Evolutionary conservation across 1,284 basidiomycete species (phyloP).

Genomic region (Flammula alnicola): DNA sequence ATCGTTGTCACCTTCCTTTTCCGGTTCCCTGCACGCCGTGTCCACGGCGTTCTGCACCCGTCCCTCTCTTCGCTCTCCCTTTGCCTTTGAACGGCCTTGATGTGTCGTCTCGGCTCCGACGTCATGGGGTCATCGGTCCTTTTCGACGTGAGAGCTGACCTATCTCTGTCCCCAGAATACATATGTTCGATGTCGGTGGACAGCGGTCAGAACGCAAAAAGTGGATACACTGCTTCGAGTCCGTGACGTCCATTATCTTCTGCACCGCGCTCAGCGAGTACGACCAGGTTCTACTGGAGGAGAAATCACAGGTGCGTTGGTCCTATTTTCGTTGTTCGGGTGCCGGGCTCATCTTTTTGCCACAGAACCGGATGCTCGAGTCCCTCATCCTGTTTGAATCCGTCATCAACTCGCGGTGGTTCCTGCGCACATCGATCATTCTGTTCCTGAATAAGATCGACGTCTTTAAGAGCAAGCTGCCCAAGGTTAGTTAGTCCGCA

Average conservation of each 20-base stretch:
- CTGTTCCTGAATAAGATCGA: conserved; percentile 96
- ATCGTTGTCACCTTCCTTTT: conserved; percentile 15
- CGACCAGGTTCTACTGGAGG: conserved; percentile 87
- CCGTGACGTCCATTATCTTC: conserved; percentile 95
- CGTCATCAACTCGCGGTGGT: conserved; percentile 98
- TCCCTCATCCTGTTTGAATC: conserved; percentile 93
- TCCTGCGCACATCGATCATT: conserved; percentile 91
- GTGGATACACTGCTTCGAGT: conserved; percentile 95
- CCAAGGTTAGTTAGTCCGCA: conserved; percentile 56
- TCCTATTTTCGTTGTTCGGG: background rate
- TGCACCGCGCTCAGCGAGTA: conserved; percentile 95
- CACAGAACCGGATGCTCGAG: conserved; percentile 97
- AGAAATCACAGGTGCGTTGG: conserved; percentile 71
- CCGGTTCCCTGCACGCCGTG: no score
- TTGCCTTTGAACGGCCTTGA: no score
- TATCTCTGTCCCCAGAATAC: conserved; percentile 65
- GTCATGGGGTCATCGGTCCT: no score
- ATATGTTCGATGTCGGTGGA: conserved; percentile 94
- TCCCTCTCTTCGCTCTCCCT: no score
- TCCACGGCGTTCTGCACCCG: no score
- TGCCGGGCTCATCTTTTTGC: background rate
- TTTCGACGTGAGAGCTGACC: no score
- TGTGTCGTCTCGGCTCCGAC: no score
- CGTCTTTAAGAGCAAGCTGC: conserved; percentile 92
- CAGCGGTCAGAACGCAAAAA: conserved; percentile 95